phyloP scores from a whole-genome alignment of 495 filamentous ascomycete species.

The Daldinia loculata region DNA sequence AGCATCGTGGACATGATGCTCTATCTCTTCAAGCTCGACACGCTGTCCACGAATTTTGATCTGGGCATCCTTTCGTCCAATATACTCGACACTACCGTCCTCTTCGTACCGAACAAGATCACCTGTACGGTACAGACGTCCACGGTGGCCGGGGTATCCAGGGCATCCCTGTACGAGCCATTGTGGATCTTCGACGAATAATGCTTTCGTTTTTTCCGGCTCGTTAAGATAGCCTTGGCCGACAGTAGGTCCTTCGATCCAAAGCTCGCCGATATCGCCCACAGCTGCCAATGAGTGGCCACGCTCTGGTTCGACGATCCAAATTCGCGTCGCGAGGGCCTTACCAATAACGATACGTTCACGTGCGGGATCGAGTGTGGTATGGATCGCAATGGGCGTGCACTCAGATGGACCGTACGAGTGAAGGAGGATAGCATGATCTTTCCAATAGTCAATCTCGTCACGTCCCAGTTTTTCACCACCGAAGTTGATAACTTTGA shows the following conservation, averaged over 20 bases:
- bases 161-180: background rate
- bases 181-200: background rate
- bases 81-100: background rate
- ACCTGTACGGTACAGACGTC: background rate
- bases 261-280: background rate
- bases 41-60: constrained; percentile 3
- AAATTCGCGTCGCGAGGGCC: background rate
- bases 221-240: constrained; percentile 2
- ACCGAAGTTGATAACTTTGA: background rate
- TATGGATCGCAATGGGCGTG: background rate
- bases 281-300: background rate
- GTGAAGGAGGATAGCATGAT: background rate
- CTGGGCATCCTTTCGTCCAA: background rate
- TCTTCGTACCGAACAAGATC: background rate
- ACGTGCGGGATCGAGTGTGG: background rate
- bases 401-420: background rate
- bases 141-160: background rate
- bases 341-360: background rate
- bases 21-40: background rate
- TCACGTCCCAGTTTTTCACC: background rate
- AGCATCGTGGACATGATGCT: background rate
- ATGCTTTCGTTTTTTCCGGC: background rate
- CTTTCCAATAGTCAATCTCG: background rate
- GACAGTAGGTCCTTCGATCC: background rate
- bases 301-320: background rate